A percentile compares a stretch with the other conserved stretches of the same genome.
These are phyloP conservation scores for Kazachstania africana DNA, from an alignment of 805 yeast species.

Conservation along the genomic window DNA sequence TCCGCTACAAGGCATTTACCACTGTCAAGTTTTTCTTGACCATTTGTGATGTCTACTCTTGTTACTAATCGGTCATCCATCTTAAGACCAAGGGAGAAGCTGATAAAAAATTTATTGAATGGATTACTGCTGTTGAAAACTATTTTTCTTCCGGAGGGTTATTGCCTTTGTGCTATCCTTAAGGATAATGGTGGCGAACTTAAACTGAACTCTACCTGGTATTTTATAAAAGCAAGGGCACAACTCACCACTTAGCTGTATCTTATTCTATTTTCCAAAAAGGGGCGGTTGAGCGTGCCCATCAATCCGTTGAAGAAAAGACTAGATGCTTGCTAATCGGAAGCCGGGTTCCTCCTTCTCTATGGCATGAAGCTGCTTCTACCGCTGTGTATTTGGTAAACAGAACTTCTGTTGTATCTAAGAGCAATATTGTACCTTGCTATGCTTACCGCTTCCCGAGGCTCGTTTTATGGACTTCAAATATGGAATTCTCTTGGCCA, in stretches of 20 bases:
- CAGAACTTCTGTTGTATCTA: slow-evolving; percentile 2
- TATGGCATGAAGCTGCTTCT: slow-evolving; percentile 11
- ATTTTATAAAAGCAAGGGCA: slow-evolving; percentile 2
- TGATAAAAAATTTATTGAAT: no score
- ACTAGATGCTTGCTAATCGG: slow-evolving; percentile 3
- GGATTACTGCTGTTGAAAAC: background rate
- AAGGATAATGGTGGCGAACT: no score
- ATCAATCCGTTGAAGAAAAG: slow-evolving; percentile 5
- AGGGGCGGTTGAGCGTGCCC: slow-evolving; percentile 10
- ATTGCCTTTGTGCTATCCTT: no score
- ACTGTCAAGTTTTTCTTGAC: slow-evolving; percentile 3
- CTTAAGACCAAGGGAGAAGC: slow-evolving; percentile 6
- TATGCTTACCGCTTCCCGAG: no score
- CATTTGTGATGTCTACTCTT: slow-evolving; percentile 1
- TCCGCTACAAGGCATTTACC: slow-evolving; percentile 1
- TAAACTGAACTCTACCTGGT: slow-evolving; percentile 1
- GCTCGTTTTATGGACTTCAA: no score
- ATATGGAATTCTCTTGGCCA: no score
- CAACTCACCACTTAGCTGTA: slow-evolving; percentile 6
- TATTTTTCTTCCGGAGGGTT: slow-evolving; percentile 1
- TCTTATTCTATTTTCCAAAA: slow-evolving; percentile 8
- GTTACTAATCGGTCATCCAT: background rate
- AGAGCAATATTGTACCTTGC: no score
- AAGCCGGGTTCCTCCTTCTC: slow-evolving; percentile 3
- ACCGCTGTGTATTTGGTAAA: slow-evolving; percentile 7